A percentile compares a stretch with the other conserved stretches of the same genome.
phyloP scores from a whole-genome alignment of 805 yeast genomes.

The Starmerella cellae region DNA sequence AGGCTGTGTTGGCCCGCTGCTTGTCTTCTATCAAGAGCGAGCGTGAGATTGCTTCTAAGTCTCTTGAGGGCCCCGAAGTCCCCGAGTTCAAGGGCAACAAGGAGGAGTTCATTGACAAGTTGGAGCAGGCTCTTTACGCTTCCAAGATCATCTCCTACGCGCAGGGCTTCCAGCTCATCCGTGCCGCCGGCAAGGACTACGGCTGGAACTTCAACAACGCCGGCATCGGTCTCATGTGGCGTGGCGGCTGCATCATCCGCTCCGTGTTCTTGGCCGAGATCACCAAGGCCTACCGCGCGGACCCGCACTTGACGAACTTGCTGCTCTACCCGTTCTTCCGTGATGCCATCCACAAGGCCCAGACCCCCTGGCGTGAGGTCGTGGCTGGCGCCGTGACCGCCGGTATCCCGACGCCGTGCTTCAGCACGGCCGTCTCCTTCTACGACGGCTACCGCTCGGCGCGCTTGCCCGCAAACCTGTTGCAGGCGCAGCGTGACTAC shows the following conservation, averaged over 20 bases:
- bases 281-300: constrained; percentile 87
- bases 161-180: constrained; percentile 98
- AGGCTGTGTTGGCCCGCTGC: constrained; percentile 96
- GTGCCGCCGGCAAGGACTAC: constrained; percentile 95
- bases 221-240: constrained; percentile 98
- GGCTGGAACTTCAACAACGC: constrained; percentile 97
- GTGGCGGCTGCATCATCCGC: constrained; percentile 99
- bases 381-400: constrained; percentile 60
- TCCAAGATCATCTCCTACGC: constrained; percentile 97
- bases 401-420: constrained; percentile 97
- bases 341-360: constrained; percentile 83
- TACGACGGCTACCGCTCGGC: constrained; percentile 98
- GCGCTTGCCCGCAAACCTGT: constrained; percentile 88
- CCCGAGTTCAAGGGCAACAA: constrained; percentile 60
- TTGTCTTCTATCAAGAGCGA: constrained; percentile 83
- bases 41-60: constrained; percentile 72
- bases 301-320: constrained; percentile 89
- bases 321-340: constrained; percentile 91
- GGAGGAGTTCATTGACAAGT: constrained; percentile 73
- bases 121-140: constrained; percentile 96
- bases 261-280: constrained; percentile 96
- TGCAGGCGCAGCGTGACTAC: constrained; percentile 99
- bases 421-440: constrained; percentile 91
- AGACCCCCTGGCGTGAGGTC: constrained; percentile 87
- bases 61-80: constrained; percentile 64